Conservation (phyloP, 164 flowering plant genomes). For the Piper longum region DNA sequence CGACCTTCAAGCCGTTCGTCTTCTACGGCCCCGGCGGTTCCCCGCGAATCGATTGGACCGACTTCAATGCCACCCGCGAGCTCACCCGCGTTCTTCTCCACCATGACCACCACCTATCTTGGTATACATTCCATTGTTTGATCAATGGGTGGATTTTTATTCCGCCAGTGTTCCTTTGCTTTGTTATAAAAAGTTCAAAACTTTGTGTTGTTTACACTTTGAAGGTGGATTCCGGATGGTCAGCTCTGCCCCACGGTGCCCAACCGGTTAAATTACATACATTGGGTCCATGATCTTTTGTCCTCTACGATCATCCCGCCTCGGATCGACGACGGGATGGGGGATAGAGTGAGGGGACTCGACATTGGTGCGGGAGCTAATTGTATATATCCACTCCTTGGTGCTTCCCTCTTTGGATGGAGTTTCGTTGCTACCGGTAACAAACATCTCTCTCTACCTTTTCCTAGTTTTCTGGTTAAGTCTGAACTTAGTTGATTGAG, state of each 20-base stretch:
- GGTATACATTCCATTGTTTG: conserved; percentile 23
- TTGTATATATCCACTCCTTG: conserved; percentile 94
- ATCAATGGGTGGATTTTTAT: not conserved
- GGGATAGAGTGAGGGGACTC: conserved; percentile 48
- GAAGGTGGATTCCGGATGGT: conserved; percentile 99
- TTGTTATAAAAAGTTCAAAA: not conserved
- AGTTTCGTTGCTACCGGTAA: conserved; percentile 88
- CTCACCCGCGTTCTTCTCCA: conserved; percentile 72
- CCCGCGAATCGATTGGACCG: conserved; percentile 85
- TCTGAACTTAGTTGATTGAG: too few species aligned
- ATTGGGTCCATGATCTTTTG: conserved; percentile 88
- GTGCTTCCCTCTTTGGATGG: conserved; percentile 91
- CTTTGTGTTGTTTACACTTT: conserved; percentile 1
- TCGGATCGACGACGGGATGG: conserved; percentile 9
- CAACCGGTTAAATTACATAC: conserved; percentile 86
- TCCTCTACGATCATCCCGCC: conserved; percentile 40
- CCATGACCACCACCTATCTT: conserved; percentile 62
- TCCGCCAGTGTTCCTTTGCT: not conserved
- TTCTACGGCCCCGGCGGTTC: conserved; percentile 47
- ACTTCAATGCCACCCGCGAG: conserved; percentile 85
- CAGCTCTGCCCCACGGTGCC: conserved; percentile 96
- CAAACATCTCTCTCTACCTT: not conserved
- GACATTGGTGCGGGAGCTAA: conserved; percentile 97
- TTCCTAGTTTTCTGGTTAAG: not conserved
- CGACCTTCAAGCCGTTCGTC: conserved; percentile 57